A percentile compares a stretch with the other conserved stretches of the same genome.
These are phyloP conservation scores for Sordaria brevicollis DNA, from an alignment of 495 filamentous ascomycete genomes.

Conservation along the genomic window DNA sequence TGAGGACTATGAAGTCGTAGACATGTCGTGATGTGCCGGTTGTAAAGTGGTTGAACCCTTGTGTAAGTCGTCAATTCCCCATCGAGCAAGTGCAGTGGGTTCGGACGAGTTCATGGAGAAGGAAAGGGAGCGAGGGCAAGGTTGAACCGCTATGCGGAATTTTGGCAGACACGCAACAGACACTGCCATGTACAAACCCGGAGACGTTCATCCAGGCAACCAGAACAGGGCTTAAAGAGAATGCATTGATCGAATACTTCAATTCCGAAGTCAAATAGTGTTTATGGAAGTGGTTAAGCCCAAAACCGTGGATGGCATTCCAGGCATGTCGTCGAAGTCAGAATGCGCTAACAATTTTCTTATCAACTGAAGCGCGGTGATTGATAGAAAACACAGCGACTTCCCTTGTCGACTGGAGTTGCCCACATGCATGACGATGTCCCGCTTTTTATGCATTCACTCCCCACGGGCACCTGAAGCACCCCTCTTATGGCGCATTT, in stretches of 20 bases:
- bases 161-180: background rate
- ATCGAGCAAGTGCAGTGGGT: background rate
- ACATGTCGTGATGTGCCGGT: background rate
- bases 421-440: background rate
- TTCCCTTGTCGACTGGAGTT: background rate
- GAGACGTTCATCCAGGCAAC: background rate
- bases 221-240: background rate
- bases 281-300: background rate
- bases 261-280: background rate
- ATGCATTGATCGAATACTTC: background rate
- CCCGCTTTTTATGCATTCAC: background rate
- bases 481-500: background rate
- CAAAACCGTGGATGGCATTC: background rate
- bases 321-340: background rate
- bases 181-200: background rate
- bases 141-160: background rate
- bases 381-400: background rate
- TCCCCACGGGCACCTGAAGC: fast-evolving
- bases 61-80: background rate
- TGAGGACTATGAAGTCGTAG: no score
- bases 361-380: background rate
- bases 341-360: background rate
- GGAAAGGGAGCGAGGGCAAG: background rate
- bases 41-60: background rate
- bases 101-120: background rate